Evolutionary conservation across 2,329 filamentous ascomycete species (phyloP), one percentile per base, ranked within the genome.

Genomic region (Knufia fluminis): DNA sequence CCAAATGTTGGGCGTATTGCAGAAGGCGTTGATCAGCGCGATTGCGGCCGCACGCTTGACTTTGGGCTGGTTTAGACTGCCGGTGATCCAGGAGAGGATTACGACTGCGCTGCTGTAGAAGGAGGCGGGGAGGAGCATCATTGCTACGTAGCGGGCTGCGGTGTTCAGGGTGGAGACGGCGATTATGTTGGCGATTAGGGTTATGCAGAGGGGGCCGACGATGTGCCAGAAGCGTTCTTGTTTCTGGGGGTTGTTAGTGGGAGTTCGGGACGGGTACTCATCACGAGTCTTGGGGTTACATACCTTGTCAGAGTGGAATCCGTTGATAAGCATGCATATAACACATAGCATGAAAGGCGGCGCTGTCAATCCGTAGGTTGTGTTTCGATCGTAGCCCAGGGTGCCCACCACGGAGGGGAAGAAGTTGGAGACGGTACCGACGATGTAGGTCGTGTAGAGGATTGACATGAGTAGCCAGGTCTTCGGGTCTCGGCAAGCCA

Each of bases 181-280:
- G 47, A 87, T 72, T 56, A 88, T 82, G 65, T 83, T 87, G 4
- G 80, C 77, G 1, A 69, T 67, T 3, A 86, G 70, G 12, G 79
- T 77, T 33, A 86, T 68, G 48, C 71, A 74, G 12, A 86, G 70
- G 0, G 84, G 83, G 1, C 78, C 50, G 0, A 72, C 71, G 51
- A 87, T 74, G 64, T 88, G 84, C 62, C 76, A 78, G 64, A 80
- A 87, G 4, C 83, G 76, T 64, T 88, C 83, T 17, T 81, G 80
- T 0, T 80, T 85, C 36, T 72, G 74, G 63, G 87, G 26, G 12
- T 28, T 12, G 26, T 36, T n/a, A 36, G 33, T 16, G 28, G 28
- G 28, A 31, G 28, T 31, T 14, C 7, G 28, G n/a, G n/a, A n/a
- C n/a, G n/a, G n/a, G n/a, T n/a, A 19, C 6, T 20, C 38, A 22